phyloP scores from a whole-genome alignment of 2,329 filamentous ascomycete genomes.

The Trichoderma oligosporum region DNA sequence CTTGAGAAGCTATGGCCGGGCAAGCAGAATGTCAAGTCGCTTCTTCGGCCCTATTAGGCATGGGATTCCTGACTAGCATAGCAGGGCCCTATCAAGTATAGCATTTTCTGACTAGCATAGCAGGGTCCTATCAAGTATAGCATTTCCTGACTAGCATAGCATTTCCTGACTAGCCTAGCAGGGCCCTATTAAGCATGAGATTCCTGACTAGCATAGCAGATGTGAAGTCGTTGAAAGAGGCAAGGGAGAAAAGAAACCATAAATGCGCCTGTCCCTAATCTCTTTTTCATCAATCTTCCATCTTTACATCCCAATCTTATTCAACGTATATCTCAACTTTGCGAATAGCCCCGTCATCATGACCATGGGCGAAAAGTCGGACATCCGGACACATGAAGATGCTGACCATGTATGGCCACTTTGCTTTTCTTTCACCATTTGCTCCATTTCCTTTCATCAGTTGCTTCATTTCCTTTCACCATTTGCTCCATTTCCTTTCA shows the following conservation, averaged over 20 bases:
- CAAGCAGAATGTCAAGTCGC: neutral
- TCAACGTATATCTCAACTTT: neutral
- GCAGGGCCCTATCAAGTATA: no score
- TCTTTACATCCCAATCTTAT: neutral
- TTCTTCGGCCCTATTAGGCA: constrained; percentile 13
- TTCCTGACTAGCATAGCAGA: no score
- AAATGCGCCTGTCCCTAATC: constrained; percentile 5
- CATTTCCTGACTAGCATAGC: no score
- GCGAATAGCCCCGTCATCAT: constrained; percentile 2
- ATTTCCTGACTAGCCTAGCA: no score
- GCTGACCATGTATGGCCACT: constrained; percentile 8
- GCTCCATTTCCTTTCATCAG: neutral
- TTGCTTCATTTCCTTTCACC: no score
- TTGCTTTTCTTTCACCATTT: neutral
- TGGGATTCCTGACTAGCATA: neutral
- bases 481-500: no score
- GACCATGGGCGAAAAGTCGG: constrained; percentile 14
- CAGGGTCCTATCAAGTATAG: no score
- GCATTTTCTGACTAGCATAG: no score
- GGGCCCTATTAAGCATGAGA: constrained; percentile 11
- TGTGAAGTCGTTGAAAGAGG: neutral
- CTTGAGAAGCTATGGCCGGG: constrained; percentile 1
- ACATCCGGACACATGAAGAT: constrained; percentile 6
- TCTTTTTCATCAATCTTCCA: neutral
- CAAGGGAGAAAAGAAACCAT: neutral